Base-by-base conservation (phyloP, 306 rosid genomes). In the Rosa chinensis region DNA sequence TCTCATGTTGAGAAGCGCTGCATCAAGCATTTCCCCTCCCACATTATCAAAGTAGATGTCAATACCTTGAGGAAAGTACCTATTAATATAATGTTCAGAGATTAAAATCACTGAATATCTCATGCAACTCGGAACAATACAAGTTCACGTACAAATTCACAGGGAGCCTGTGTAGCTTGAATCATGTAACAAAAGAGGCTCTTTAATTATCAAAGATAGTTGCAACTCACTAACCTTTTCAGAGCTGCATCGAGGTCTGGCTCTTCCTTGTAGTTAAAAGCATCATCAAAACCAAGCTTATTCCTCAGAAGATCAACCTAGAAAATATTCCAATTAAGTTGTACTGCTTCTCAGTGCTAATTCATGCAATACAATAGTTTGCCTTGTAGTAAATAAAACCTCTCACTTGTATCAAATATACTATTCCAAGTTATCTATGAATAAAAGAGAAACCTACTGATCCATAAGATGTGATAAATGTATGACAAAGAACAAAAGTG, bases 261-360 rank as follows among this genome's bases (percentile, higher is more conserved):
- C 84, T 86, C 93, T 77, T 88, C 86, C 86, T 89, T 91, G 80
- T 89, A 92, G 83, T 92, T 88, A 81, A 92, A 88, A 25, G 92
- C 97, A 32, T 86, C 88, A 66, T 88, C 81, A 43, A 82, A 88
- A 40, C 88, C 89, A 68, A 88, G 91, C 80, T 88, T 83, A 59
- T 75, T 78, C 85, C 84, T 87, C 82, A 87, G 72, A 77, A 82
- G 79, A 78, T 87, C 87, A 80, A 87, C 85, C 90, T 87, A 71
- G 55, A 47, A 76, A 4, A 17, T 21, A 32, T 21, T 45, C 66
- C 64, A 73, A 73, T 20, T 37, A 52, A 72, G 52, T 21, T 37
- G 20, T 48, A 52, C 59, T 73, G 43, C 48, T 73, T 73, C 44
- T 32, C 76, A 32, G 18, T 5, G 20, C 77, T 37, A 73, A 5